phyloP scores from a whole-genome alignment of 768 basidiomycete genomes.

The Gymnopilus junonius region DNA sequence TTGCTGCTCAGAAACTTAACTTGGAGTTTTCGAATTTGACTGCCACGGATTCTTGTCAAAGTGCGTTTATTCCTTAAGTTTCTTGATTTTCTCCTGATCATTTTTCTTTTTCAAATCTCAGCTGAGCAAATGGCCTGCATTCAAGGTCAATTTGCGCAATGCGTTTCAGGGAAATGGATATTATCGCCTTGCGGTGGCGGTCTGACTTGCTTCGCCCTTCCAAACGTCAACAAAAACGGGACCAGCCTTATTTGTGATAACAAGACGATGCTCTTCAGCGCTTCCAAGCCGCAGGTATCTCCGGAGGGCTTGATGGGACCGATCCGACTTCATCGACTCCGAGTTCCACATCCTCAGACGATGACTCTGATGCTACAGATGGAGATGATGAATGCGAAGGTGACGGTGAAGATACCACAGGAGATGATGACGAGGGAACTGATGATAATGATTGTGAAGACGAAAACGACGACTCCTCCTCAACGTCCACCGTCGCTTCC shows the following conservation, averaged over 20 bases:
- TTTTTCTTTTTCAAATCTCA: conserved; percentile 16
- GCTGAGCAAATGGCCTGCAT: conserved; percentile 47
- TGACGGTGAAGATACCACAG: conserved; percentile 16
- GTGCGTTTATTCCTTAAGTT: conserved; percentile 31
- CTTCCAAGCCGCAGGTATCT: conserved; percentile 46
- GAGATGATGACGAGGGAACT: conserved; percentile 11
- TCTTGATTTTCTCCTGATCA: not conserved
- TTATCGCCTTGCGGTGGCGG: conserved; percentile 38
- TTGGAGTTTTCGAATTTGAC: conserved; percentile 49
- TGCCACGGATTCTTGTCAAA: conserved; percentile 48
- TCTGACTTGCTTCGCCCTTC: conserved; percentile 51
- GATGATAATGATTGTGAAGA: conserved; percentile 21
- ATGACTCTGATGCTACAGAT: conserved; percentile 10
- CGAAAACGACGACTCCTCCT: conserved; percentile 14
- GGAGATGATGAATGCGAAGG: conserved; percentile 17
- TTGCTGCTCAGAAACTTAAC: conserved; percentile 55
- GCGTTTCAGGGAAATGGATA: conserved; percentile 42
- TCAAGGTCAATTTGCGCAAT: conserved; percentile 45
- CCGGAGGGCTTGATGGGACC: conserved; percentile 44
- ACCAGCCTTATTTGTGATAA: conserved; percentile 48
- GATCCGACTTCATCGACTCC: conserved; percentile 4
- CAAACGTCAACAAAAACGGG: conserved; percentile 51
- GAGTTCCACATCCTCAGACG: not conserved
- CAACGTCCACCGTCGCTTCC: conserved; percentile 10
- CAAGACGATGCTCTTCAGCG: conserved; percentile 41